phyloP scores from a whole-genome alignment of 108 stramenopile genomes.

The Pseudonitzschia delicatissima region DNA sequence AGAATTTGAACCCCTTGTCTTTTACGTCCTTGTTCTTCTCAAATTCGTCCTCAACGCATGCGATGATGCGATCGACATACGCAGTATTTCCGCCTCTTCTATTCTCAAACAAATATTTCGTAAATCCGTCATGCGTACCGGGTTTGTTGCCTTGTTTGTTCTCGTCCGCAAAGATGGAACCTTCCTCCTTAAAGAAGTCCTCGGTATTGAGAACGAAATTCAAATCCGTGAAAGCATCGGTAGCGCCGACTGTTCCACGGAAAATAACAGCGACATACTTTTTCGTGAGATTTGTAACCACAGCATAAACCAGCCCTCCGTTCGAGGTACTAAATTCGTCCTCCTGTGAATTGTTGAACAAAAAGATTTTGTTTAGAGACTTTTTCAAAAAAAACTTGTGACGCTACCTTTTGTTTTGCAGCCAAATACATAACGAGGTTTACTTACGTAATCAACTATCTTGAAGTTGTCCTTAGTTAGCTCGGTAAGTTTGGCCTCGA shows the following conservation, averaged over 20 bases:
- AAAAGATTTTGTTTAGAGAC: no score
- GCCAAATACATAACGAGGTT: no score
- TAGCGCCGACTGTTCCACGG: neutral
- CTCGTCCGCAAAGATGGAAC: no score
- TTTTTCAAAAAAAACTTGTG: no score
- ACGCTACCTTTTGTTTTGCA: no score
- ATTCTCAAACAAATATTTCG: neutral
- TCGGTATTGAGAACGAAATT: neutral
- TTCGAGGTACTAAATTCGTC: neutral
- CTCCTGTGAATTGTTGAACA: neutral
- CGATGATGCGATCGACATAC: neutral
- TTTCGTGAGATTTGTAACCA: neutral
- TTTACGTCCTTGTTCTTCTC: neutral
- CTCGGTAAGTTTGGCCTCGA: no score
- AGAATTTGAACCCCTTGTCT: slow-evolving; percentile 47
- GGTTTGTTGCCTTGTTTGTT: neutral
- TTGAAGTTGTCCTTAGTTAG: no score
- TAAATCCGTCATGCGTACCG: neutral
- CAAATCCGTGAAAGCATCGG: neutral
- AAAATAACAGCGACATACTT: neutral
- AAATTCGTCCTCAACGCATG: neutral
- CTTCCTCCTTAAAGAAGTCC: no score
- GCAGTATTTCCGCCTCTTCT: neutral
- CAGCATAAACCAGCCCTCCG: neutral
- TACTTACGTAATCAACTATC: no score